Evolutionary conservation across 75 land plant species (phyloP), one percentile per base, ranked within the genome.

Genomic region (Isoetes taiwanensis): DNA sequence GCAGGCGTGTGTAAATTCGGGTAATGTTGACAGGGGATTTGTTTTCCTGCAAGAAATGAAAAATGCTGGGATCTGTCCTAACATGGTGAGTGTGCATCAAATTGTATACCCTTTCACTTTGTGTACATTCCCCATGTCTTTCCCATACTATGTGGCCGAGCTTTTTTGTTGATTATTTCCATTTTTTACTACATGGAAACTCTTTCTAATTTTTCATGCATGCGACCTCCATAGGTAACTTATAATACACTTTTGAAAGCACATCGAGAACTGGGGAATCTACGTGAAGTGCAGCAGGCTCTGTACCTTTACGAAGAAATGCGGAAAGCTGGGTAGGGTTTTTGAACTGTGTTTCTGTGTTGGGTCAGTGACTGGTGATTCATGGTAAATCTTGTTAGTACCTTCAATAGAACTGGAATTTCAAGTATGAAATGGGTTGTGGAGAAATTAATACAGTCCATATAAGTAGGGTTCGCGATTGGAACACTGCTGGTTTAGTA

Each of bases 281-380:
- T 84, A 31, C 68, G 59, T 34, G 82, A 87, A 69, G 79, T 84
- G 19, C 79, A 80, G 32, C 78, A 80, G 46, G 78, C 79, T 41
- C 66, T 87, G 32, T 65, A 73, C 31, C 43, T 84, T 61, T 87
- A 87, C 58, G 82, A 77, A 39, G 85, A 87, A 39, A 87, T 87
- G 94, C 64, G 94, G 28, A 76, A 61, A 63, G 76, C 88, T 32
- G 89, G 94, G 84, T 84, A 84, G n/a, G n/a, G n/a, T n/a, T n/a
- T n/a, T n/a, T n/a, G n/a, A n/a, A n/a, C n/a, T n/a, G n/a, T n/a
- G n/a, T n/a, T n/a, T n/a, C n/a, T n/a, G n/a, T n/a, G n/a, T n/a
- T n/a, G n/a, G n/a, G n/a, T n/a, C n/a, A n/a, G n/a, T n/a, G n/a
- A n/a, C n/a, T n/a, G n/a, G n/a, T n/a, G n/a, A n/a, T n/a, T n/a